Evolutionary conservation across 2,329 filamentous ascomycete species (phyloP).

Genomic region (Aspergillus vadensis): DNA sequence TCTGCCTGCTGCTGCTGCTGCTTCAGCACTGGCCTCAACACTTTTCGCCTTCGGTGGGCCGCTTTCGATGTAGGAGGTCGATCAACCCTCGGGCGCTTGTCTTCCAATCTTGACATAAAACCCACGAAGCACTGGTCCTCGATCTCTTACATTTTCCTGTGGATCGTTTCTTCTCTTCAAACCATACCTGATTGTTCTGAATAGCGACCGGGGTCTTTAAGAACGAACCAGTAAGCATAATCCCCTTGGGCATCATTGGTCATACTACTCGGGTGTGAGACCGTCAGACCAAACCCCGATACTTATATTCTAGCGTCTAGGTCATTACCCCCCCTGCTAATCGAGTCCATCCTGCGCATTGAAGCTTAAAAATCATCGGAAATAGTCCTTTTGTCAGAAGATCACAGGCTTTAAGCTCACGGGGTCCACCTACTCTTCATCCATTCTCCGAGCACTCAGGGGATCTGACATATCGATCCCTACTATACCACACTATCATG

Average conservation of each 20-base stretch:
- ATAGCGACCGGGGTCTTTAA: background rate
- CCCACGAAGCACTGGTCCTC: slow-evolving; percentile 1
- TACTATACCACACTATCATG: slow-evolving; percentile 26
- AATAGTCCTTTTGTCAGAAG: background rate
- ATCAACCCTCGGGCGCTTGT: slow-evolving; percentile 9
- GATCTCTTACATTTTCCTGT: background rate
- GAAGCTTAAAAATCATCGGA: background rate
- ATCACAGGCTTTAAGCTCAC: background rate
- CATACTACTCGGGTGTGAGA: background rate
- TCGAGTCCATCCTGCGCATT: background rate
- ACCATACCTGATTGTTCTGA: background rate
- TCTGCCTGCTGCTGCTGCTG: background rate
- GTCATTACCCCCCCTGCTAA: background rate
- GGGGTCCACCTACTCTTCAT: background rate
- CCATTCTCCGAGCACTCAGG: background rate
- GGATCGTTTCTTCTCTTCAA: background rate
- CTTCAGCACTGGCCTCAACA: slow-evolving; percentile 1
- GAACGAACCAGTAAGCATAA: slow-evolving; percentile 1
- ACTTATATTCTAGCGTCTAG: background rate
- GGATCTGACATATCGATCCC: background rate
- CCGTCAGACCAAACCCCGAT: background rate
- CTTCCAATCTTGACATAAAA: slow-evolving; percentile 5
- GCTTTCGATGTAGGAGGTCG: slow-evolving; percentile 10
- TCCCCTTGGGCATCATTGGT: background rate
- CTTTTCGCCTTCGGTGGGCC: slow-evolving; percentile 7